Evolutionary conservation across 202 grass and related monocot genomes (phyloP).

Genomic region (Setaria viridis): DNA sequence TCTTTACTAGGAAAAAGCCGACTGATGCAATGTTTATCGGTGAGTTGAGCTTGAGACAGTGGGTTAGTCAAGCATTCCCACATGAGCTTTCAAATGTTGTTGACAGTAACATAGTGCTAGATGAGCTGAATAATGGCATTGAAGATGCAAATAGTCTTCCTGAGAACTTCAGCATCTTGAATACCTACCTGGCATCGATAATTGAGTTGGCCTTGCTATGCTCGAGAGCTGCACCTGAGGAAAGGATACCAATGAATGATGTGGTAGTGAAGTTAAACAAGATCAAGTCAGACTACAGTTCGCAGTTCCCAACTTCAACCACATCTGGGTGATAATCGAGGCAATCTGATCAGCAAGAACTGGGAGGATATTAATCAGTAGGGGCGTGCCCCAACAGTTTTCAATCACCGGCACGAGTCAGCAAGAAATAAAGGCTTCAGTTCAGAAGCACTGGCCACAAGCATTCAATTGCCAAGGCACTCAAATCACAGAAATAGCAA

Average conservation of each 20-base stretch:
- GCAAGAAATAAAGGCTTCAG: background rate
- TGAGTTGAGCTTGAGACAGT: conserved; percentile 57
- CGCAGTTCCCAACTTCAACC: background rate
- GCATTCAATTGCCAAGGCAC: background rate
- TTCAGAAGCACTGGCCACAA: background rate
- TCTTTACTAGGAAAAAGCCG: conserved; percentile 61
- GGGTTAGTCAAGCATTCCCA: conserved; percentile 64
- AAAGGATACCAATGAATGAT: conserved; percentile 61
- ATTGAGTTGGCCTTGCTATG: conserved; percentile 63
- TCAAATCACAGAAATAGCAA: background rate
- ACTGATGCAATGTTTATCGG: conserved; percentile 56
- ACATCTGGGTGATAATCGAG: background rate
- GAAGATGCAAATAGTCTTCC: background rate
- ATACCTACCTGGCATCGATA: conserved; percentile 33
- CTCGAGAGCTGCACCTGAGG: conserved; percentile 47
- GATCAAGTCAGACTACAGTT: conserved; percentile 52
- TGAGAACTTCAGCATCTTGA: conserved; percentile 9
- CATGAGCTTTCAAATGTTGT: conserved; percentile 39
- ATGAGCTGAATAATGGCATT: background rate
- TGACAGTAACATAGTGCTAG: conserved; percentile 37
- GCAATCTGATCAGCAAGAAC: background rate
- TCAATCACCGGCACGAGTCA: background rate
- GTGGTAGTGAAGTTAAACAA: conserved; percentile 63
- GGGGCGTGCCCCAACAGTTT: background rate
- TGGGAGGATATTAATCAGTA: too few species aligned